Base-by-base conservation (phyloP, 768 basidiomycete genomes). In the Astraeus odoratus region DNA sequence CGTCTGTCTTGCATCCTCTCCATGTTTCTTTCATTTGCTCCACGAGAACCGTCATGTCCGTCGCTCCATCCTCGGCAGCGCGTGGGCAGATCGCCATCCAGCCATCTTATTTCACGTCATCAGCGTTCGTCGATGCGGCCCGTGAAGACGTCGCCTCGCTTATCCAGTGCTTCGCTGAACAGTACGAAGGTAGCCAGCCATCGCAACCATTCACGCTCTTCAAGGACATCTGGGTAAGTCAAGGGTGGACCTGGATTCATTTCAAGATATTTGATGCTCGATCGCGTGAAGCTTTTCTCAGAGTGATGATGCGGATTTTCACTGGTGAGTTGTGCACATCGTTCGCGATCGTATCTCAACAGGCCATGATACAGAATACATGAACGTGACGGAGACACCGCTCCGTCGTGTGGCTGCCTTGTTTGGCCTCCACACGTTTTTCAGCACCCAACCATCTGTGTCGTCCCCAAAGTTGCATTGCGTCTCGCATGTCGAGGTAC, bases 21-120 rank as follows among this genome's bases (percentile, higher is more conserved):
- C n/a, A 25, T 40, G 38, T 18, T 19, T 30, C 20, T 30, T 12
- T 30, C 19, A 6, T 30, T 18, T 23, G 10, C 19, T 16, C 42
- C 43, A 33, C 18, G 5, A 20, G 20, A 27, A 31, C 15, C 10
- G n/a, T 19, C 47, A 72, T 73, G 71, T 67, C 70, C 8, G 55
- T 74, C 44, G 54, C 68, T 8, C 76, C 81, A 23, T 71, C 78
- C 15, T 77, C 82, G 18, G 68, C 72, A 12, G 54, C 64, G 39
- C 76, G 82, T 12, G 83, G 86, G 9, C 76, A 80, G 19, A 60
- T 81, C 50, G 65, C 75, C 30, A 64, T 90, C 8, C 87, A 89
- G 55, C 86, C 85, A 1, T 68, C 72, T 16, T 90, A 84, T 61
- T 91, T 87, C 58, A 83, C 86, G 0, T 89, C 86, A 3, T 85